A percentile compares a stretch with the other conserved stretches of the same genome.
These are phyloP conservation scores for Paratinospora sagittata DNA, from an alignment of 164 flowering plant species.

Conservation along the genomic window DNA sequence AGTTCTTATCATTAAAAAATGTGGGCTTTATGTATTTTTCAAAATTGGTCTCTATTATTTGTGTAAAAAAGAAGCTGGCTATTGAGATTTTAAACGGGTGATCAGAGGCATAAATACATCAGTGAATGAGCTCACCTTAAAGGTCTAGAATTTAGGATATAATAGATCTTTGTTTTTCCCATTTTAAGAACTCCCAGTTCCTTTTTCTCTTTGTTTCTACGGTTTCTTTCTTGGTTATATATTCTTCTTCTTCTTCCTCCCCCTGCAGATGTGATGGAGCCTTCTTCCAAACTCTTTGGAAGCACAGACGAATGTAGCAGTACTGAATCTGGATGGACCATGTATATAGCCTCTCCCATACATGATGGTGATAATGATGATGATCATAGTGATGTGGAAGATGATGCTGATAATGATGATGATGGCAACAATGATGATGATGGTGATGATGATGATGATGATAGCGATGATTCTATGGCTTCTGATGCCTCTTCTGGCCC, in stretches of 20 bases:
- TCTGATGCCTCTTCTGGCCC: conserved; percentile 86
- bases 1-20: conserved; percentile 23
- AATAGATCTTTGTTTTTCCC: conserved; percentile 10
- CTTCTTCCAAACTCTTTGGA: conserved; percentile 35
- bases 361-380: conserved; percentile 29
- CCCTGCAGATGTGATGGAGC: conserved; percentile 30
- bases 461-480: conserved; percentile 70
- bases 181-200: conserved; percentile 13
- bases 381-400: conserved; percentile 13
- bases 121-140: conserved; percentile 11
- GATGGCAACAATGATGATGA: neutral
- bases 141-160: neutral
- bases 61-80: conserved; percentile 14
- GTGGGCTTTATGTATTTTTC: conserved; percentile 15
- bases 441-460: conserved; percentile 6
- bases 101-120: conserved; percentile 19
- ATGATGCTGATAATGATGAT: conserved; percentile 9
- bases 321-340: conserved; percentile 92
- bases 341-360: conserved; percentile 57
- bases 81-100: conserved; percentile 15
- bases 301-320: conserved; percentile 35
- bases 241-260: conserved; percentile 5
- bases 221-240: neutral
- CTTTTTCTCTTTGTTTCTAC: conserved; percentile 20
- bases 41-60: conserved; percentile 17